Base-by-base conservation (phyloP, 306 rosid species). In the Dryas alaskensis region DNA sequence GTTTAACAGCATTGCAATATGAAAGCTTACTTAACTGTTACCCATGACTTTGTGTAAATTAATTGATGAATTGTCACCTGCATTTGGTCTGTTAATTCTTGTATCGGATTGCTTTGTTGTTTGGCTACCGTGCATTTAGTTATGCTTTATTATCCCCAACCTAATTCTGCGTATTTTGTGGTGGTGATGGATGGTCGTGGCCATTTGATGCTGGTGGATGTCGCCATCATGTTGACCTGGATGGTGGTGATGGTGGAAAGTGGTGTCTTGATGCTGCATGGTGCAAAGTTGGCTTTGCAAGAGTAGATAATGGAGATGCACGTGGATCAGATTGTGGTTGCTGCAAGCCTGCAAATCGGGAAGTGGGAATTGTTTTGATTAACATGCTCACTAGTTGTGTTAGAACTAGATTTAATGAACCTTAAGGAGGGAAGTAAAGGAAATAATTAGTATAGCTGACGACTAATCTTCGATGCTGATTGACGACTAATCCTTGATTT, bases 31-130 rank as follows among this genome's bases (percentile, higher is more conserved):
- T 17, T 16, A 63, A 19, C 4, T 3, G 40, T 10, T 53, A 17
- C 48, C 50, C 50, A n/a, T 69, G 50, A 69, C 3, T 31, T 49
- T n/a, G 51, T 42, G 74, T 64, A 31, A 43, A 16, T 64, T 37
- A 5, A n/a, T 54, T 42, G 22, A 19, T 53, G 7, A 40, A 11
- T 6, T 17, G 74, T 17, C 17, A 2, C 16, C 52, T 4, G 13
- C 52, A 13, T 7, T 42, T 44, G 31, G 74, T 64, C 13, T 54
- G 62, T 39, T 52, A 27, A 37, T 69, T 17, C 17, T 43, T 62
- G n/a, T 43, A 64, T 31, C 37, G 37, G 37, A 31, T 31, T 31
- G 2, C 37, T 31, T 6, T 58, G 39, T 58, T 58, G 14, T 3
- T 10, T 58, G 8, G 42, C 63, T 25, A 12, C 31, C 16, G 7